phyloP scores from a whole-genome alignment of 495 filamentous ascomycete species.

The Emericellopsis terricola region DNA sequence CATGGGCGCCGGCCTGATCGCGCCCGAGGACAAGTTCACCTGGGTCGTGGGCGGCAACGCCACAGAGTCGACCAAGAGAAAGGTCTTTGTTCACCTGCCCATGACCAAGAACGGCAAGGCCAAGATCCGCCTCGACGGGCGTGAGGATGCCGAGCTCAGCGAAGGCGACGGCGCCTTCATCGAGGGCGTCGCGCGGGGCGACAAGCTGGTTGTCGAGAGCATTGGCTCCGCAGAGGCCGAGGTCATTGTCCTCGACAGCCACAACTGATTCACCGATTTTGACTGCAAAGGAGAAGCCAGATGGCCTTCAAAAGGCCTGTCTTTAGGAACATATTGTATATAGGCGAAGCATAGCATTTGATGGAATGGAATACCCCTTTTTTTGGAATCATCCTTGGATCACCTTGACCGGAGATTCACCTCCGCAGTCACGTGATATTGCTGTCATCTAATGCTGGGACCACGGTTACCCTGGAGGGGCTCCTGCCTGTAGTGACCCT shows the following conservation, averaged over 20 bases:
- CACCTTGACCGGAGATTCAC: too few relatives aligned
- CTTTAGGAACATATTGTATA: background rate
- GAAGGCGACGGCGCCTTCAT: slow-evolving; percentile 69
- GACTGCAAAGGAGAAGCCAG: too few relatives aligned
- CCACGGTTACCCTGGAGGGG: too few relatives aligned
- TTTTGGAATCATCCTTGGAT: too few relatives aligned
- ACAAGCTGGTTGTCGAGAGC: slow-evolving; percentile 40
- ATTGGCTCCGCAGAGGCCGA: slow-evolving; percentile 50
- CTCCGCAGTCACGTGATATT: too few relatives aligned
- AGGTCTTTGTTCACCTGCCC: slow-evolving; percentile 59
- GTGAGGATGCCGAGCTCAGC: slow-evolving; percentile 40
- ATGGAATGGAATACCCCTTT: background rate
- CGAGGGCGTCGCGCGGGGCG: slow-evolving; percentile 33
- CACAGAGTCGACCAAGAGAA: slow-evolving; percentile 34
- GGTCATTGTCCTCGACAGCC: slow-evolving; percentile 47
- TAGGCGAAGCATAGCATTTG: background rate
- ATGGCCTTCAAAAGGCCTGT: too few relatives aligned
- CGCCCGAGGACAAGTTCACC: slow-evolving; percentile 31
- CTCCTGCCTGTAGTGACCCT: too few relatives aligned
- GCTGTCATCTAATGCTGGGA: too few relatives aligned
- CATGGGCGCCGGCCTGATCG: slow-evolving; percentile 55
- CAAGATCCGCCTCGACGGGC: slow-evolving; percentile 41
- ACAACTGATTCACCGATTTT: too few relatives aligned
- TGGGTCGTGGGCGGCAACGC: slow-evolving; percentile 41
- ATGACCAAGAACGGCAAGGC: slow-evolving; percentile 57